Percentiles rank a stretch among this genome's conserved stretches.
Evolutionary conservation across 192 early-diverging fungal species (phyloP).

Genomic region (Umbelopsis ramanniana): DNA sequence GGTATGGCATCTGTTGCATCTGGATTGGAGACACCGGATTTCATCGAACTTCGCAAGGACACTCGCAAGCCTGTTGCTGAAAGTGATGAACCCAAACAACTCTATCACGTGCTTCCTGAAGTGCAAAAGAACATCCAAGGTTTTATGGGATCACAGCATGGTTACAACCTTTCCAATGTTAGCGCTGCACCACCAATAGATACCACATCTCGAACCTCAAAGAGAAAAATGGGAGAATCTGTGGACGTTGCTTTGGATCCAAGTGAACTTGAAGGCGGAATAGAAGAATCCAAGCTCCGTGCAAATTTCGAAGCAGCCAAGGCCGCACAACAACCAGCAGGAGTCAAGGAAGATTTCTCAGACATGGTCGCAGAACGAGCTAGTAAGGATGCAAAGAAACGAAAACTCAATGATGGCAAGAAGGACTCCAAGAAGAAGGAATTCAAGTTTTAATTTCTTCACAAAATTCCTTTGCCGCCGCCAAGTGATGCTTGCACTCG

Average conservation of each 20-base stretch:
- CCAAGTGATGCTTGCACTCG: too few species aligned
- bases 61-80: slow-evolving; percentile 47
- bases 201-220: slow-evolving; percentile 44
- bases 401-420: slow-evolving; percentile 65
- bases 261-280: slow-evolving; percentile 79
- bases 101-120: slow-evolving; percentile 92
- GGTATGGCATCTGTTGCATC: slow-evolving; percentile 74
- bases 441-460: slow-evolving; percentile 44
- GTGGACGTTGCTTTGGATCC: slow-evolving; percentile 91
- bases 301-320: slow-evolving; percentile 80
- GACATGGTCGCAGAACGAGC: slow-evolving; percentile 92
- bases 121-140: slow-evolving; percentile 67
- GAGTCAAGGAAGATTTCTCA: slow-evolving; percentile 75
- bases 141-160: slow-evolving; percentile 95
- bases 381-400: slow-evolving; percentile 67
- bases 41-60: slow-evolving; percentile 89
- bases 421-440: slow-evolving; percentile 42
- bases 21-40: slow-evolving; percentile 83
- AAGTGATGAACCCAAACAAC: slow-evolving; percentile 52
- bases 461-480: background rate
- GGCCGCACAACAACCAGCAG: slow-evolving; percentile 48
- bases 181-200: slow-evolving; percentile 45
- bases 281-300: slow-evolving; percentile 73
- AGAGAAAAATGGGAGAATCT: slow-evolving; percentile 64
- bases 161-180: slow-evolving; percentile 75